Base-by-base conservation (phyloP, 2,329 filamentous ascomycete genomes). In the Cordyceps javanica region DNA sequence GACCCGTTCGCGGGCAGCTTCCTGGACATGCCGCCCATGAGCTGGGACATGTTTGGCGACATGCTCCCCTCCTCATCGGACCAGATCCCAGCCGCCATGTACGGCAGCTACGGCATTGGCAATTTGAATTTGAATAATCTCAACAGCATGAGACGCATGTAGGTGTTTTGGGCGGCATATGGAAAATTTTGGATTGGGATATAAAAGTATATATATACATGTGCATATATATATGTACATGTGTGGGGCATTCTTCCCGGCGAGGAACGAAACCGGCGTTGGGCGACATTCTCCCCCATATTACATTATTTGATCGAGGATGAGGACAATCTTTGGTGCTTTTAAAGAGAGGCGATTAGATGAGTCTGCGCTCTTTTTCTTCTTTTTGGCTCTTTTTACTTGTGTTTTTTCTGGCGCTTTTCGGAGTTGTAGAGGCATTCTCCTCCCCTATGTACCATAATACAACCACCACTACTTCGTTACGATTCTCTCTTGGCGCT, bases 61-160 rank as follows among this genome's bases (percentile, higher is more conserved):
- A 34, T 58, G 32, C 34, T 62, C n/a, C 65, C 62, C 5, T 63
- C 64, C 39, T 57, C 62, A 28, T 64, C 66, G 30, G 63, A 65
- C 10, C 68, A 70, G 44, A 56, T 71, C 13, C 67, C 69, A 3
- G 52, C 66, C 11, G 63, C 67, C 44, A 65, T 72, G 56, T 72
- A 72, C 55, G 66, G 66, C 39, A 65, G 64, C n/a, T 69, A 67
- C 34, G 63, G 64, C 0, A 61, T 71, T 58, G 63, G 63, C 2
- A 63, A 62, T 19, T 62, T 69, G 60, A 58, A 58, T n/a, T 34
- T 58, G 19, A 62, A 62, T 41, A 62, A 62, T 41, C 60, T 59
- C 5, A 38, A 54, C 44, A 50, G 30, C 34, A 49, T 53, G 41
- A 25, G 56, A 8, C 48, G 48, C n/a, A 54, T 54, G 50, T 58